Evolutionary conservation across 352 stramenopile species (phyloP), one percentile per base, ranked within the genome.

Genomic region (Pythium brachiatum): DNA sequence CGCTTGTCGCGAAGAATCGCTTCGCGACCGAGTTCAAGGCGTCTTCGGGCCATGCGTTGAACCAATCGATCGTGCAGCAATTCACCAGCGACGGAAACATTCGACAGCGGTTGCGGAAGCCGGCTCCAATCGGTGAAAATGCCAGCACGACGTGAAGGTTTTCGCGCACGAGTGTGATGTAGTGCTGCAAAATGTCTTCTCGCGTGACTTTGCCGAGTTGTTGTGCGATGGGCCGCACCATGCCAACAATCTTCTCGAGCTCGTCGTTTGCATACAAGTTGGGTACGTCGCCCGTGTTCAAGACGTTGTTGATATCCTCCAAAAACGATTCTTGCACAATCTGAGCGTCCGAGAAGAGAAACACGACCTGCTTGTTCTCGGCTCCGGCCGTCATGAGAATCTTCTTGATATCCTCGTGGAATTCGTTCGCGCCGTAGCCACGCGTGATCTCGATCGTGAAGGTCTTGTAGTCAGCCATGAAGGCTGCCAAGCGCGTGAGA

Each of bases 11-110:
- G 25, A 98, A 95, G 64, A 97, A 97, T 12, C 84, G 83, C 29
- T 92, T 76, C 0, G 94, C 94, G 15, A 98, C 94, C 3, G 86
- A 97, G 64, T 89, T 86, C 3, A 98, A 76, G 9, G 95, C 95
- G 52, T 98, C 94, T 60, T 97, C 87, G 0, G 95, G 95, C 95
- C 95, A 98, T 21, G 94, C 86, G 54, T 97, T 96, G 74, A 98
- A 98, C 95, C 95, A 98, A 61, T 98, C 94, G 67, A 98, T 98
- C 43, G 88, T 96, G 54, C 90, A 97, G 74, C 89, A 98, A 60
- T 98, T 98, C 6, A 97, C 91, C 3, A 98, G 76, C 47, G 91
- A 97, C 47, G 92, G 94, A 54, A 98, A 98, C 88, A 97, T 97
- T 13, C 91, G 87, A 58, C 92, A 98, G 0, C 94, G 88, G 34